Percentiles rank a stretch among this genome's conserved stretches.
Conservation (phyloP, 169 alveolate species). For the Plasmodium gonderi region DNA sequence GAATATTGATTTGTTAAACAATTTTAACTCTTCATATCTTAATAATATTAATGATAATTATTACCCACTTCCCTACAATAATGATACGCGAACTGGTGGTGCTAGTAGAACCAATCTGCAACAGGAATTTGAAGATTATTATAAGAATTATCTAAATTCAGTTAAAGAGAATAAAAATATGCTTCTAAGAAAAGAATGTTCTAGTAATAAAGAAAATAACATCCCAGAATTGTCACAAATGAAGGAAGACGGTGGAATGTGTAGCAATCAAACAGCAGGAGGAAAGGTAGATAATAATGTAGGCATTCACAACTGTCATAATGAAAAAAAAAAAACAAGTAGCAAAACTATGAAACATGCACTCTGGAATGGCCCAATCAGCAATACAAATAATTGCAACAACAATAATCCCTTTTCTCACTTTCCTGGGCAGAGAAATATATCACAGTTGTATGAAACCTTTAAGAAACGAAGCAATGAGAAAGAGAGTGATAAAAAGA, state of each 20-base stretch:
- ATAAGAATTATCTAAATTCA: constrained; percentile 27
- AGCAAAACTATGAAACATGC: not conserved
- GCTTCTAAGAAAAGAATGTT: constrained; percentile 7
- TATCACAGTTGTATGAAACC: not conserved
- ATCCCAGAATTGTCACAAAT: not conserved
- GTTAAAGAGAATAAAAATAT: constrained; percentile 17
- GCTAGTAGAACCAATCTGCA: constrained; percentile 24
- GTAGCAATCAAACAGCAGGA: not conserved
- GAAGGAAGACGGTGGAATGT: constrained; percentile 20
- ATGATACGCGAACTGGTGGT: not conserved
- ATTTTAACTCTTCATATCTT: not conserved
- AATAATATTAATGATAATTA: not conserved
- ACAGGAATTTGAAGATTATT: constrained; percentile 70
- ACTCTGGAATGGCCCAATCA: not conserved
- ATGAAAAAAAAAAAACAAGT: not conserved
- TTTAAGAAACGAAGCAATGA: constrained; percentile 13
- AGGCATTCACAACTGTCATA: no score
- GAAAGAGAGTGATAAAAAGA: not conserved
- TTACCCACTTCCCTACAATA: constrained; percentile 38
- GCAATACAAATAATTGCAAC: not conserved
- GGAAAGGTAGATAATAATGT: not conserved
- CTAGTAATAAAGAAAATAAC: not conserved
- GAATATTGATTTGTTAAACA: not conserved
- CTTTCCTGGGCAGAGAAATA: not conserved
- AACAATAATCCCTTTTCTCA: constrained; percentile 28